A percentile compares a stretch with the other conserved stretches of the same genome.
phyloP scores from a whole-genome alignment of 164 flowering plant species.

The Magnolia kwangsiensis region DNA sequence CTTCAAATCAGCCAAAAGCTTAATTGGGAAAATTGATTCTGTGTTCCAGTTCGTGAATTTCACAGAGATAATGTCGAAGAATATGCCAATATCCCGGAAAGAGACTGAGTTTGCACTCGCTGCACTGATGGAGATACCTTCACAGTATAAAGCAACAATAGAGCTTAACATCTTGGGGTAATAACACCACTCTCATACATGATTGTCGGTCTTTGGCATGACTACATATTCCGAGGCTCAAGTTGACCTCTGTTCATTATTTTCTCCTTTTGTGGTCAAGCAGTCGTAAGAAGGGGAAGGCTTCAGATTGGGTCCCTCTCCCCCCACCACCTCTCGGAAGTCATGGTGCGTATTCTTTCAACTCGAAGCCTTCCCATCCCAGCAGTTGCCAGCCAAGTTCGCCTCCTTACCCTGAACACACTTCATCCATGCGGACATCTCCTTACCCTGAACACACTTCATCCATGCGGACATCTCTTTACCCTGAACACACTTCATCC shows the following conservation, averaged over 20 bases:
- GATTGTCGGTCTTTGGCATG: background rate
- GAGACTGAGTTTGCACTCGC: slow-evolving; percentile 75
- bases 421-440: background rate
- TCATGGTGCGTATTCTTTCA: slow-evolving; percentile 28
- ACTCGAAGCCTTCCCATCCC: slow-evolving; percentile 37
- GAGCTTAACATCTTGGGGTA: slow-evolving; percentile 66
- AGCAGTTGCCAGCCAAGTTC: slow-evolving; percentile 13
- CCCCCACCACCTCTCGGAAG: slow-evolving; percentile 51
- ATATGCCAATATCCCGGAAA: slow-evolving; percentile 42
- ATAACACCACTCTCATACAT: background rate
- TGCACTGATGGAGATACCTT: slow-evolving; percentile 82
- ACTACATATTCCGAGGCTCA: background rate
- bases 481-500: slow-evolving; percentile 40
- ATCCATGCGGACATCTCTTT: background rate
- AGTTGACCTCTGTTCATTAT: background rate
- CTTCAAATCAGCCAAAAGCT: background rate
- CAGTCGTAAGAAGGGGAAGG: slow-evolving; percentile 43
- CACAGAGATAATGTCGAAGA: slow-evolving; percentile 73
- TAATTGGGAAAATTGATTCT: background rate
- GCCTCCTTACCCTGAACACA: slow-evolving; percentile 27
- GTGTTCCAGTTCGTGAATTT: slow-evolving; percentile 67
- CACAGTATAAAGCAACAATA: slow-evolving; percentile 74
- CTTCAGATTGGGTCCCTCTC: slow-evolving; percentile 54
- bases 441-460: slow-evolving; percentile 12
- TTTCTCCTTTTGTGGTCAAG: background rate